These are phyloP conservation scores for Orbilia brochopaga DNA, from an alignment of 2,329 filamentous ascomycete genomes.

Conservation along the genomic window DNA sequence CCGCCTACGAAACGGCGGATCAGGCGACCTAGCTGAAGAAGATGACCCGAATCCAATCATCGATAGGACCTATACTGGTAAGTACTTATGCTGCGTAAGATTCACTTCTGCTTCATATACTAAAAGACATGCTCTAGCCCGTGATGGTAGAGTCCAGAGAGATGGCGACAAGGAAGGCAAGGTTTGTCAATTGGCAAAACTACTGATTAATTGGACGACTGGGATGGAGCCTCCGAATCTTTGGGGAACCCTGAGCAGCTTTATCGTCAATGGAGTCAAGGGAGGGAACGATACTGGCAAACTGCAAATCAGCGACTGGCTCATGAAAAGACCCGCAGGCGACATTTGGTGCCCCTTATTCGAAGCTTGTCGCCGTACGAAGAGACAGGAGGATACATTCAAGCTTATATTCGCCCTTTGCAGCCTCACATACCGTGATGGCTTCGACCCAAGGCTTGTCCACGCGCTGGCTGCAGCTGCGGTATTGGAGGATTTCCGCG, in stretches of 20 bases:
- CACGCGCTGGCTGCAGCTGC: conserved; percentile 36
- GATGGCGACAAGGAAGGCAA: conserved; percentile 26
- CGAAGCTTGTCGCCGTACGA: conserved; percentile 14
- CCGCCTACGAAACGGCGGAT: not conserved
- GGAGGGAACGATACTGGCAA: conserved; percentile 15
- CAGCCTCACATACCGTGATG: conserved; percentile 22
- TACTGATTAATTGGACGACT: conserved; percentile 17
- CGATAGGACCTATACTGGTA: conserved; percentile 25
- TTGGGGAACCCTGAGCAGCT: conserved; percentile 19
- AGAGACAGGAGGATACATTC: conserved; percentile 4
- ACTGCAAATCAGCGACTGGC: conserved; percentile 26
- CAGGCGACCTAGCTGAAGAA: not conserved
- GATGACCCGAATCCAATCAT: conserved; percentile 15
- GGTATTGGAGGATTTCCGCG: conserved; percentile 10
- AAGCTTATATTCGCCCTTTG: conserved; percentile 30
- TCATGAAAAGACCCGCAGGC: conserved; percentile 25
- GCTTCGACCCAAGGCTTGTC: conserved; percentile 20
- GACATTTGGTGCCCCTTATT: conserved; percentile 45
- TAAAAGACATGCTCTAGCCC: conserved; percentile 6
- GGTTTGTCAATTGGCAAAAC: conserved; percentile 30
- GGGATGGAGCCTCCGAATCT: conserved; percentile 35
- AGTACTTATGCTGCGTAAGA: not conserved
- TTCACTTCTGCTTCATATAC: not conserved
- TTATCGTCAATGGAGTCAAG: conserved; percentile 15
- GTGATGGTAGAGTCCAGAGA: conserved; percentile 29